Conservation (phyloP, 192 early-diverging fungal genomes). For the Linnemannia zychae region DNA sequence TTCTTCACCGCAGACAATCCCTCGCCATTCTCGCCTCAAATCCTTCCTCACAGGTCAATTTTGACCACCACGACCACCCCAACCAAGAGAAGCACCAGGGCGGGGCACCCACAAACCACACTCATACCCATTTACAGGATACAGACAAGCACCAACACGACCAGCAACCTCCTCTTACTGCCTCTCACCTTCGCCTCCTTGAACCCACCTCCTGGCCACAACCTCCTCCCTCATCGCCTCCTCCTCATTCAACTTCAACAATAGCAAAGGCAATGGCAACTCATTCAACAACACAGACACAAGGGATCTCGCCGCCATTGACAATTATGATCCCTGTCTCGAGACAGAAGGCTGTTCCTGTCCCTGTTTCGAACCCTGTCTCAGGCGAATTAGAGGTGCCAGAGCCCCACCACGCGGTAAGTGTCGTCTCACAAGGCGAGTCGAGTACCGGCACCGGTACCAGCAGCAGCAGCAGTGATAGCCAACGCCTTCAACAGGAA, state of each 20-base stretch:
- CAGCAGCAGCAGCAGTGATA: neutral
- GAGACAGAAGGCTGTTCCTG: neutral
- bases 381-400: neutral
- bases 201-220: neutral
- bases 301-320: neutral
- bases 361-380: neutral
- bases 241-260: neutral
- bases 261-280: neutral
- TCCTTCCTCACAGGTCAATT: neutral
- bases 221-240: neutral
- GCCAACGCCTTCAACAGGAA: too few species aligned
- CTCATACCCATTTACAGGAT: too few species aligned
- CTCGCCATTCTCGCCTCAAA: neutral
- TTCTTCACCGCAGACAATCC: neutral
- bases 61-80: neutral
- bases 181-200: neutral
- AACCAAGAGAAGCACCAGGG: too few species aligned
- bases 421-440: neutral
- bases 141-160: too few species aligned
- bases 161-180: neutral
- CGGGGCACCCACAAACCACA: too few species aligned
- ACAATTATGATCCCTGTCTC: constrained; percentile 2
- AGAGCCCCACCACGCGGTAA: neutral
- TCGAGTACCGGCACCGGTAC: neutral
- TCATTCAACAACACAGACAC: neutral